Evolutionary conservation across 768 basidiomycete genomes (phyloP), one percentile per base, ranked within the genome.

Genomic region (Erythrobasidium yunnanense): DNA sequence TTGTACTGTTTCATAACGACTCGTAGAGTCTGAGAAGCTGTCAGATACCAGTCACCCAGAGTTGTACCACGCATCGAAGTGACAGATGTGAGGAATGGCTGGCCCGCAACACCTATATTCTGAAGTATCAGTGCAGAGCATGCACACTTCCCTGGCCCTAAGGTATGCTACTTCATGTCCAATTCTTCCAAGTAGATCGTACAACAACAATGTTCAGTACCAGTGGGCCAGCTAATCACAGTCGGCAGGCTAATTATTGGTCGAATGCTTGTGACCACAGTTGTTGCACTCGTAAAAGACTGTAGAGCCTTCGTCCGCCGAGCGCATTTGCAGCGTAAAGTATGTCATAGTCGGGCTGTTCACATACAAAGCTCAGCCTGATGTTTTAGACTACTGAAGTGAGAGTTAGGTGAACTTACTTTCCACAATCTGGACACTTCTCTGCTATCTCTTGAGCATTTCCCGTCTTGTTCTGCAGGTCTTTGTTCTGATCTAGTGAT

Each of bases 401-500:
- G 34, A 34, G 30, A 13, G 4, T 4, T 23, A 33, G 34, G n/a
- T 3, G 17, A 22, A 63, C 60, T 27, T 25, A 63, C 60, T 66
- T 30, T 17, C 53, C 53, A 35, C 68, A 69, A 35, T 65, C 60
- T 23, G 62, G 62, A 52, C 68, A 69, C 32, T 45, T 55, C 46
- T 69, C 68, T 15, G 60, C 55, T 32, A 69, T 69, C 51, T 68
- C 63, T 49, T 53, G 67, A 49, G 42, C 47, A 42, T 49, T 63
- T 46, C 13, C 13, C 47, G 52, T 49, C 20, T 56, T 38, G n/a
- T 46, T 66, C 35, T 68, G 67, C 23, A 63, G 32, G 18, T 68
- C 65, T 46, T 68, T 63, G 50, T 55, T 45, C 20, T 82, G 82
- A 71, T 83, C 81, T 47, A 81, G 77, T 34, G 89, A 85, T 0